Evolutionary conservation across 192 early-diverging fungal species (phyloP), one percentile per base, ranked within the genome.

Genomic region (Rhizoclosmatium sp.): DNA sequence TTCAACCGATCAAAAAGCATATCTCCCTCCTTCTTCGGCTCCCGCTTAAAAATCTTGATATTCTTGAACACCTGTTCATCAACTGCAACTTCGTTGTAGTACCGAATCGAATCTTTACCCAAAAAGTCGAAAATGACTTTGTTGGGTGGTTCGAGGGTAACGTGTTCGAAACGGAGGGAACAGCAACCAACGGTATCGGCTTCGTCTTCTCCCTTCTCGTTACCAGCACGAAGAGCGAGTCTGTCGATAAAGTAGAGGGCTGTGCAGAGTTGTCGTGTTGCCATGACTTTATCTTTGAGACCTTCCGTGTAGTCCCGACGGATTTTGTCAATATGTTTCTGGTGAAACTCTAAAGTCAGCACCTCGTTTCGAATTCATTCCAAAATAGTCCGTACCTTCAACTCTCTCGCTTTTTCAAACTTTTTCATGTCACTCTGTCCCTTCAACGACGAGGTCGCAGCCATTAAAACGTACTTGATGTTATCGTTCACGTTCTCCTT

Each of bases 181-280:
- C 98, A 99, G 78, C 98, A 99, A 79, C 98, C 98, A 0, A 98
- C 98, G 2, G 98, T 99, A 82, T 99, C 98, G 0, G 98, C 98
- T 85, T 98, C 97, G 70, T 99, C 96, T 46, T 95, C 95, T 49
- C 94, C 92, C 85, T 99, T 99, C 75, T 98, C 98, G 78, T 98
- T 98, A 59, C 98, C 98, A 9, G 98, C 98, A 90, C 98, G 88
- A 59, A 99, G 89, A 9, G 98, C 98, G 23, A 95, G 88, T 54
- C 91, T 88, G 86, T 99, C 98, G 60, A 99, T 99, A 12, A 99
- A 87, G 74, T 99, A 99, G 87, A 99, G 88, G 3, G 95, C 95
- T 0, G 95, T 98, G 47, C 95, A 95, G 45, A 93, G 90, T 81
- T 99, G 98, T 42, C 98, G 90, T 45, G 85, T 93, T 19, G 89